These are phyloP conservation scores for Hansenula sp. DNA, from an alignment of 1,139 yeast species.

Conservation along the genomic window DNA sequence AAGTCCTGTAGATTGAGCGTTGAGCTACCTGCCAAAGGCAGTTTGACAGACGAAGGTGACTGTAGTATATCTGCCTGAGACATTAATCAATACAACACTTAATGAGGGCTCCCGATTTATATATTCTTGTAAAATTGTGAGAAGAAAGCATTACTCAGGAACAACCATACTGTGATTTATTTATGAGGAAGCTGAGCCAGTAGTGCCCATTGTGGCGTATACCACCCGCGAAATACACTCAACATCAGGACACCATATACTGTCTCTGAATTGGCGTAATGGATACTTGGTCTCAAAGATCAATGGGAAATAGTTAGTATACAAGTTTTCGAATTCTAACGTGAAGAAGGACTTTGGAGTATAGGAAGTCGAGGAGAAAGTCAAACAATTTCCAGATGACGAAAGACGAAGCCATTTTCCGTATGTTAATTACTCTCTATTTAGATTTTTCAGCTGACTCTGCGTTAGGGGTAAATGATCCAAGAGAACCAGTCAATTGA, in stretches of 20 bases:
- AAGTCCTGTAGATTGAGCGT: neutral
- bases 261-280: neutral
- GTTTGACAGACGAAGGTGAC: neutral
- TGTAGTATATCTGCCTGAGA: neutral
- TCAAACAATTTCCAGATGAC: constrained; percentile 1
- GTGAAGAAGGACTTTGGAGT: too few species aligned
- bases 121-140: too few species aligned
- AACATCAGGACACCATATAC: neutral
- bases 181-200: too few species aligned
- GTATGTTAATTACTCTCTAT: constrained; percentile 11
- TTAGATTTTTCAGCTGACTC: too few species aligned
- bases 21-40: neutral
- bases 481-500: too few species aligned
- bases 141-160: too few species aligned
- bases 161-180: too few species aligned
- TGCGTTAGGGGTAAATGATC: neutral
- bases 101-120: too few species aligned
- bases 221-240: neutral
- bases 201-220: too few species aligned
- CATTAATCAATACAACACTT: too few species aligned
- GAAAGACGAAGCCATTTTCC: constrained; percentile 23
- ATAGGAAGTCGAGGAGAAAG: neutral
- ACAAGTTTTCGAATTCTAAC: too few species aligned
- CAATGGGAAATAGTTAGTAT: too few species aligned
- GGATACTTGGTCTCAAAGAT: neutral